Conservation (phyloP, 225 moss, liverwort and hornwort species). For the Asterella californica region DNA sequence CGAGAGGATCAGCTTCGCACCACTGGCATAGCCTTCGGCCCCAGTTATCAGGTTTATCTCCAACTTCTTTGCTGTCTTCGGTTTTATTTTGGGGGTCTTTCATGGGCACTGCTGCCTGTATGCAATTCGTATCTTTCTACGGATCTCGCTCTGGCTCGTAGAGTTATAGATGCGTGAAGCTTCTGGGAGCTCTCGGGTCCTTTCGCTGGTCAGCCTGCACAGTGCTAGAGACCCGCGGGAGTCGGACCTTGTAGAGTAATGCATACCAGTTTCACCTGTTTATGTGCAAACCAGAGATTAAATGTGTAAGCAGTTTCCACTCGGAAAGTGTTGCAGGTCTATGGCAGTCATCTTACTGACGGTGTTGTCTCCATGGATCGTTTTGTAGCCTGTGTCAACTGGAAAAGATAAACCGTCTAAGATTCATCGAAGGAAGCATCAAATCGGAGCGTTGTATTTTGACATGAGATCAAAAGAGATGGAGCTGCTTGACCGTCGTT, state of each 20-base stretch:
- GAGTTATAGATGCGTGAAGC: too few relatives aligned
- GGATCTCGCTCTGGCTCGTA: background rate
- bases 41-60: slow-evolving; percentile 62
- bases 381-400: slow-evolving; percentile 65
- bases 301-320: background rate
- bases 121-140: background rate
- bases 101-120: background rate
- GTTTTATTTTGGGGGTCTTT: background rate
- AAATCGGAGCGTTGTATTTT: slow-evolving; percentile 85
- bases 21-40: slow-evolving; percentile 95
- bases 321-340: background rate
- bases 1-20: slow-evolving; percentile 83
- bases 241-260: background rate
- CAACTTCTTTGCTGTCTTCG: background rate
- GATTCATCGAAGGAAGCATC: slow-evolving; percentile 88
- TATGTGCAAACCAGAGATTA: background rate
- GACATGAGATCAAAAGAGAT: slow-evolving; percentile 91
- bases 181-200: background rate
- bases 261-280: background rate
- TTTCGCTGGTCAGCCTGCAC: too few relatives aligned
- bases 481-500: slow-evolving; percentile 82
- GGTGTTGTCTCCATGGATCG: background rate
- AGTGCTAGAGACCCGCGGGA: background rate
- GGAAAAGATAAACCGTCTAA: slow-evolving; percentile 92
- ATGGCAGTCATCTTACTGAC: background rate